phyloP scores from a whole-genome alignment of 345 rosid species.

The Mercurialis annua region DNA sequence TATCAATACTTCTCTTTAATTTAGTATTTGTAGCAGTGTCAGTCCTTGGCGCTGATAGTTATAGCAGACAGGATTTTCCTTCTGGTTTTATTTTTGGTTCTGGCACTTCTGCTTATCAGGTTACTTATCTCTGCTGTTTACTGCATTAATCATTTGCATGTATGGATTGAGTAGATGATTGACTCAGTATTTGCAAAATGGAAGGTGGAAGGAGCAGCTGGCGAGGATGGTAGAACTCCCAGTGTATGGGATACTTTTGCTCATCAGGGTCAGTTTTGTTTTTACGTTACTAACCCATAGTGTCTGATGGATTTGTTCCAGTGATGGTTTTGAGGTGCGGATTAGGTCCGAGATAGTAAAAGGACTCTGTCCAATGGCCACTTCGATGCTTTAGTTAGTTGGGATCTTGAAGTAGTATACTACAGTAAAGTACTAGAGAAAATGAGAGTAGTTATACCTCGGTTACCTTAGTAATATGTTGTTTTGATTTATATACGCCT shows the following conservation, averaged over 20 bases:
- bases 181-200: background rate
- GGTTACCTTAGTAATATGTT: too few relatives aligned
- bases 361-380: too few relatives aligned
- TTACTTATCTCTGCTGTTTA: background rate
- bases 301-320: background rate
- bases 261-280: constrained; percentile 33
- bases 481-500: too few relatives aligned
- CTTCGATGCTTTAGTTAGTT: too few relatives aligned
- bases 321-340: background rate
- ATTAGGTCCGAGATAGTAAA: too few relatives aligned
- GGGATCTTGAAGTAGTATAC: too few relatives aligned
- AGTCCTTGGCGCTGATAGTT: constrained; percentile 27
- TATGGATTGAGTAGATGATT: background rate
- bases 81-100: constrained; percentile 55
- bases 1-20: constrained; percentile 1
- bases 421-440: too few relatives aligned
- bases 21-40: background rate
- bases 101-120: constrained; percentile 60
- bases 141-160: background rate
- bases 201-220: constrained; percentile 62
- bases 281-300: background rate
- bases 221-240: constrained; percentile 58
- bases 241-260: constrained; percentile 62
- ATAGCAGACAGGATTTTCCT: constrained; percentile 50
- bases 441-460: too few relatives aligned